Evolutionary conservation across 2,329 filamentous ascomycete genomes (phyloP).

Genomic region (Zymoseptoria crescenta): DNA sequence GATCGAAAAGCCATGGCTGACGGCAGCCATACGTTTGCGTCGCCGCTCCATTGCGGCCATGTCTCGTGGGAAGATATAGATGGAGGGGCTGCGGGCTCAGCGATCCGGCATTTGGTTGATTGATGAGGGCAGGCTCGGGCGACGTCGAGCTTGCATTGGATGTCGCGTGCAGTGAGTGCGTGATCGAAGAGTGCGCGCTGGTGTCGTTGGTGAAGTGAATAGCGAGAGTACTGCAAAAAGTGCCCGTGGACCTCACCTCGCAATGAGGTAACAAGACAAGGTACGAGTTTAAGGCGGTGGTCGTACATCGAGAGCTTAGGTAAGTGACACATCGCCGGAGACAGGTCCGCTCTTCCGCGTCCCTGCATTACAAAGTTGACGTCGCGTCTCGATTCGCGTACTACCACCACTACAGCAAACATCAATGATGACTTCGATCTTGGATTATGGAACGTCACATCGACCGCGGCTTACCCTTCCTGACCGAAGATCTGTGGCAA

Average conservation of each 20-base stretch:
- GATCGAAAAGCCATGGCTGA: background rate
- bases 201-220: background rate
- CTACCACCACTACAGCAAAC: background rate
- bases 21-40: conserved; percentile 38
- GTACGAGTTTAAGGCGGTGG: background rate
- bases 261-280: background rate
- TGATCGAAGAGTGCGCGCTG: background rate
- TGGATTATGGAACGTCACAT: background rate
- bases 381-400: background rate
- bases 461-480: conserved; percentile 18
- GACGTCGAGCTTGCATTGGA: conserved; percentile 29
- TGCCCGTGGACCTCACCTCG: background rate
- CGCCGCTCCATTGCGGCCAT: conserved; percentile 41
- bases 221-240: background rate
- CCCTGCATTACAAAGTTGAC: background rate
- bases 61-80: conserved; percentile 15
- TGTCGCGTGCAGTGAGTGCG: background rate
- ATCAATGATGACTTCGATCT: background rate
- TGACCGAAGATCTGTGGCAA: conserved; percentile 18
- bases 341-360: background rate
- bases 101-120: conserved; percentile 30
- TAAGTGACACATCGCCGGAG: background rate
- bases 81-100: conserved; percentile 21
- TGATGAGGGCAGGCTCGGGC: conserved; percentile 22
- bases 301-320: background rate